These are phyloP conservation scores for Penicillium longicatenatum DNA, from an alignment of 495 filamentous ascomycete species.

Conservation along the genomic window DNA sequence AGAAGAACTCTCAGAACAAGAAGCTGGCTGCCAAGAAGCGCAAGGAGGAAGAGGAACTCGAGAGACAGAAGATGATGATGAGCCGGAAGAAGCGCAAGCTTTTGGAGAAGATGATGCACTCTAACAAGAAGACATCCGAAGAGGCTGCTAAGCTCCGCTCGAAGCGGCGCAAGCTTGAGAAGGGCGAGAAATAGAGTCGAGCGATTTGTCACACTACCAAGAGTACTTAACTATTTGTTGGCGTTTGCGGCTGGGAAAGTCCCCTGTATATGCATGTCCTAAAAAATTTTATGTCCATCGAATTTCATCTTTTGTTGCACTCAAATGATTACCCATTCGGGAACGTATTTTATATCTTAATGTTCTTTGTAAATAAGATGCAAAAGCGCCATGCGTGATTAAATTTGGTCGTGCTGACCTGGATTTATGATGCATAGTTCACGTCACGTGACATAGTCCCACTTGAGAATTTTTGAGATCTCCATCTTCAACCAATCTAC, in stretches of 20 bases:
- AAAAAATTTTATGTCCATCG: conserved; percentile 22
- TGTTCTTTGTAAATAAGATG: neutral
- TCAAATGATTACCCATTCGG: neutral
- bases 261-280: conserved; percentile 31
- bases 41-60: conserved; percentile 79
- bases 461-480: conserved; percentile 17
- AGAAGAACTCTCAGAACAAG: conserved; percentile 66
- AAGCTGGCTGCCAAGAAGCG: conserved; percentile 66
- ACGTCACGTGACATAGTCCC: conserved; percentile 17
- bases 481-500: neutral
- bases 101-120: conserved; percentile 89
- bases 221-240: conserved; percentile 18
- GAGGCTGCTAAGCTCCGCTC: conserved; percentile 72
- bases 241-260: conserved; percentile 30
- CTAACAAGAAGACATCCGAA: conserved; percentile 79
- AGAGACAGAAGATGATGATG: conserved; percentile 91
- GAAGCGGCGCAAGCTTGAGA: conserved; percentile 90
- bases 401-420: neutral
- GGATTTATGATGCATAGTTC: neutral
- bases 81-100: conserved; percentile 88
- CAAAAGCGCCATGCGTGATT: neutral
- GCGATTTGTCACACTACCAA: conserved; percentile 15
- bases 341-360: neutral
- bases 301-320: conserved; percentile 21
- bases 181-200: conserved; percentile 45